Evolutionary conservation across 352 stramenopile genomes (phyloP).

Genomic region (Peronospora tabacina): DNA sequence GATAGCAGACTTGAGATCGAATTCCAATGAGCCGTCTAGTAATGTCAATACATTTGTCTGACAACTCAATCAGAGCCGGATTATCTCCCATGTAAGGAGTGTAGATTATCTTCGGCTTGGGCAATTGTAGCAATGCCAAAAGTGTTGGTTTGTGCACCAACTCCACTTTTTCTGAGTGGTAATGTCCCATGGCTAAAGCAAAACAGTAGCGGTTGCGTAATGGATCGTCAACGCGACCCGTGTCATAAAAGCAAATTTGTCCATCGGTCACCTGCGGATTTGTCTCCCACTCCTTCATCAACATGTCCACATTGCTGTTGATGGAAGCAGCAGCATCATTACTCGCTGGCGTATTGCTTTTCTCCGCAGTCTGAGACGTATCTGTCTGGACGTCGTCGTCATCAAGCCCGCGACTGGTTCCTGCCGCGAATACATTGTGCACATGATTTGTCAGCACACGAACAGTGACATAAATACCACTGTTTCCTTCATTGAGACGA

Average conservation of each 20-base stretch:
- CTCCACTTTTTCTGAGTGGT: slow-evolving; percentile 38
- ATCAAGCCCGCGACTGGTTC: slow-evolving; percentile 3
- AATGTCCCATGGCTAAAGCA: slow-evolving; percentile 46
- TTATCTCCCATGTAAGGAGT: slow-evolving; percentile 47
- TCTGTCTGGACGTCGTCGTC: slow-evolving; percentile 8
- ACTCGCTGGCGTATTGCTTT: slow-evolving; percentile 1
- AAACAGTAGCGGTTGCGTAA: slow-evolving; percentile 63
- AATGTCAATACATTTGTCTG: slow-evolving; percentile 52
- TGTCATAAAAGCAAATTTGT: slow-evolving; percentile 62
- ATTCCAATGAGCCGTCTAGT: slow-evolving; percentile 40
- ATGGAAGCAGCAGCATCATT: slow-evolving; percentile 1
- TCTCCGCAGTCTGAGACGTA: slow-evolving; percentile 4
- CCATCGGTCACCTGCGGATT: slow-evolving; percentile 53
- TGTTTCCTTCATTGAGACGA: slow-evolving; percentile 25
- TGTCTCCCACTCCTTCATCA: slow-evolving; percentile 16
- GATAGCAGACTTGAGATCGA: slow-evolving; percentile 36
- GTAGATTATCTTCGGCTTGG: slow-evolving; percentile 42
- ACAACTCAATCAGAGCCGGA: slow-evolving; percentile 44
- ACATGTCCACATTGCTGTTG: slow-evolving; percentile 5
- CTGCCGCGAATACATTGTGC: slow-evolving; percentile 11
- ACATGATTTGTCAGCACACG: slow-evolving; percentile 24
- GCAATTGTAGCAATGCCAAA: slow-evolving; percentile 18
- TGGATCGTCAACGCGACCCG: slow-evolving; percentile 40
- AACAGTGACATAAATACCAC: slow-evolving; percentile 29
- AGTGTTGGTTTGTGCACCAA: slow-evolving; percentile 40